Evolutionary conservation across 1,284 basidiomycete species (phyloP).

Genomic region (Boletus mariae): DNA sequence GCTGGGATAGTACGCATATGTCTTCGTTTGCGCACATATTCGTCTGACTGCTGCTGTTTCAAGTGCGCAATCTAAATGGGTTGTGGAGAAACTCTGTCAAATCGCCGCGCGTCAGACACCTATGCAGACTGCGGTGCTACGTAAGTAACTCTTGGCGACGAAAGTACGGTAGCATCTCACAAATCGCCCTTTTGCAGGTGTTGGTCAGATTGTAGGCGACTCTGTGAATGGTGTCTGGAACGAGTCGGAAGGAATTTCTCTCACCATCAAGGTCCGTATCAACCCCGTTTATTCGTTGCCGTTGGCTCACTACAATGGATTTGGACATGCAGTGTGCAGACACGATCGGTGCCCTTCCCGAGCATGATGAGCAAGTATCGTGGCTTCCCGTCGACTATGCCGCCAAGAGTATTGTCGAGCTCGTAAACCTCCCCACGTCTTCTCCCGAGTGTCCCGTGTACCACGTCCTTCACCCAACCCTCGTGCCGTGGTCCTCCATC

Average conservation of each 20-base stretch:
- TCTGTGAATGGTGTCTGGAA: constrained; percentile 55
- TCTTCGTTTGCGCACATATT: background rate
- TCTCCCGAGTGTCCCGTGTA: constrained; percentile 33
- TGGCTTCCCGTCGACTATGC: constrained; percentile 62
- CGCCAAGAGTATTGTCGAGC: constrained; percentile 48
- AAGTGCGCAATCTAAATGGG: constrained; percentile 48
- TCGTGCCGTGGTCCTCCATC: constrained; percentile 41
- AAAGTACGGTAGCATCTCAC: background rate
- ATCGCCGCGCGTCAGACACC: constrained; percentile 32
- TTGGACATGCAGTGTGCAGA: constrained; percentile 34
- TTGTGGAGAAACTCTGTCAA: constrained; percentile 55
- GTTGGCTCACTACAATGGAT: background rate
- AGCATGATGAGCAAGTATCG: constrained; percentile 41
- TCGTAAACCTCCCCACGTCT: constrained; percentile 32
- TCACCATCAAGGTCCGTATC: constrained; percentile 28
- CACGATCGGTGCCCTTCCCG: constrained; percentile 44
- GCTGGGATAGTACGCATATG: constrained; percentile 51
- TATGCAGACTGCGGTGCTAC: constrained; percentile 39
- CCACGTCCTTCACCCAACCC: constrained; percentile 46
- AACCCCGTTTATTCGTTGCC: background rate
- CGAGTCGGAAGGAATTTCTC: constrained; percentile 49
- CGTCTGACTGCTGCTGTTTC: background rate
- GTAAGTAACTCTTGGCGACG: constrained; percentile 11
- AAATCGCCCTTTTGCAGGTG: constrained; percentile 26
- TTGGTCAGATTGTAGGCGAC: constrained; percentile 55